phyloP scores from a whole-genome alignment of 2,329 filamentous ascomycete genomes.

The Biscogniauxia marginata region DNA sequence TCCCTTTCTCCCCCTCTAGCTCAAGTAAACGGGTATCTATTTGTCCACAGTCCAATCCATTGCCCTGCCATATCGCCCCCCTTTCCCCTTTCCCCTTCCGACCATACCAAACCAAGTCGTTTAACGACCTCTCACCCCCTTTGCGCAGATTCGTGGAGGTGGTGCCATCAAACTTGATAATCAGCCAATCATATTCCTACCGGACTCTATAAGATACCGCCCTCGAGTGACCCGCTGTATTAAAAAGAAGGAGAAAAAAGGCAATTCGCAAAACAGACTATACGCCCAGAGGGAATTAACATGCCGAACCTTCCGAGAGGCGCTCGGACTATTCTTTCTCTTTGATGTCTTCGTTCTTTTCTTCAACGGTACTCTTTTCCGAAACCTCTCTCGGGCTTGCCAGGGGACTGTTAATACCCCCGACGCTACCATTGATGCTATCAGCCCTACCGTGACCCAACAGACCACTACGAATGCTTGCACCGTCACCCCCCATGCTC shows the following conservation, averaged over 20 bases:
- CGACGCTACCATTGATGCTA: constrained; percentile 76
- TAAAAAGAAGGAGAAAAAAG: neutral
- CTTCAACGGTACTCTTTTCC: constrained; percentile 29
- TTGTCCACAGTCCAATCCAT: constrained; percentile 14
- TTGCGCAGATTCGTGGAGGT: neutral
- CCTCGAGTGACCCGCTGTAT: neutral
- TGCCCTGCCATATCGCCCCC: neutral
- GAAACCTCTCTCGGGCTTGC: constrained; percentile 53
- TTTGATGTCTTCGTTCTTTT: constrained; percentile 29
- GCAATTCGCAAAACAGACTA: constrained; percentile 2
- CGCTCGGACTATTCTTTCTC: constrained; percentile 12
- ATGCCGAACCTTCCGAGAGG: too few species aligned
- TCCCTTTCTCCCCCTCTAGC: neutral
- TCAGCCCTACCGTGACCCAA: constrained; percentile 77
- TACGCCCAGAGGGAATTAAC: neutral
- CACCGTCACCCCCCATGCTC: constrained; percentile 61
- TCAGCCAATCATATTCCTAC: neutral
- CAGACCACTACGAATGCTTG: constrained; percentile 75
- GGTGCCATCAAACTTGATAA: neutral
- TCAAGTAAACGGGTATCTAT: constrained; percentile 26
- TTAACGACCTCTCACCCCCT: neutral
- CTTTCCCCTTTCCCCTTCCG: neutral
- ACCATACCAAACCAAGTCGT: neutral
- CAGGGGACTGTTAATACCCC: constrained; percentile 59
- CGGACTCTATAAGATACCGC: neutral